phyloP scores from a whole-genome alignment of 441 rosid species.

The Pelargonium citronellum region DNA sequence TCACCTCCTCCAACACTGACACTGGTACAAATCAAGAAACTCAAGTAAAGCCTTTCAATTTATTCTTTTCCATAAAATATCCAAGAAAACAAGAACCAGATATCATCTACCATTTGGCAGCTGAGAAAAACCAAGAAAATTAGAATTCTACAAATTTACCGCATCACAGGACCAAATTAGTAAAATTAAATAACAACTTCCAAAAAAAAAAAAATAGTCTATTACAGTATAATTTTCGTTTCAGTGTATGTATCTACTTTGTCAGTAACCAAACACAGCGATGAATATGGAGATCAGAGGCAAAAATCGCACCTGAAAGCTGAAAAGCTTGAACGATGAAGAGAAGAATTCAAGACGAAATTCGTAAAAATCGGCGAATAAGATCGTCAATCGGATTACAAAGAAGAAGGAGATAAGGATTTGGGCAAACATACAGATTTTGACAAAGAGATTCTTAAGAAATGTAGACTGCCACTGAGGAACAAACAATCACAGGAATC shows the following conservation, averaged over 20 bases:
- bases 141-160: not conserved
- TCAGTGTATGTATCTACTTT: not conserved
- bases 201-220: not conserved
- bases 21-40: not conserved
- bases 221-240: not conserved
- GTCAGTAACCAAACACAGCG: not conserved
- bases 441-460: not conserved
- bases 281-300: not conserved
- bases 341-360: not conserved
- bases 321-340: not conserved
- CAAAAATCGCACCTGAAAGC: not conserved
- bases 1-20: slow-evolving; percentile 16
- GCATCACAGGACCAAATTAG: not conserved
- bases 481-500: not conserved
- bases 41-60: not conserved
- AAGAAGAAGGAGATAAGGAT: not conserved
- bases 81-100: too few relatives aligned
- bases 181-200: not conserved
- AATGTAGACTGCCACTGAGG: slow-evolving; percentile 1
- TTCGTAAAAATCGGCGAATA: not conserved
- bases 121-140: not conserved
- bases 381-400: not conserved
- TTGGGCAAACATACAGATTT: too few relatives aligned
- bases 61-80: not conserved
- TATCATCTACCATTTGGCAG: not conserved